phyloP scores from a whole-genome alignment of 2,329 filamentous ascomycete species.

The Fusarium armeniacum region DNA sequence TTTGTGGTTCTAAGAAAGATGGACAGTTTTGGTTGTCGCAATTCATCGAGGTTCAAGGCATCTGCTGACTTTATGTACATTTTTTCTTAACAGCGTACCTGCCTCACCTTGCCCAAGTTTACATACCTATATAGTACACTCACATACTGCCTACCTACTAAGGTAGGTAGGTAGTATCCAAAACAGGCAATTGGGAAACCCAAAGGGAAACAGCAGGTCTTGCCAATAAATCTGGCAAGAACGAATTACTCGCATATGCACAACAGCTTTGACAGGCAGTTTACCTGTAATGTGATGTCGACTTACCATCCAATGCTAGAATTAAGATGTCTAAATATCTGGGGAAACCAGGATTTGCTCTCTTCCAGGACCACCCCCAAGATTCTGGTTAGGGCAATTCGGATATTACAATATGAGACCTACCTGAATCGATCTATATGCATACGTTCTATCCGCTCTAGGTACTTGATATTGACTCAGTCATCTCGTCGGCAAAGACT shows the following conservation, averaged over 20 bases:
- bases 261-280: neutral
- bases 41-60: neutral
- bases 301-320: constrained; percentile 3
- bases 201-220: neutral
- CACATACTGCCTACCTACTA: too few species aligned
- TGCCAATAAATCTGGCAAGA: constrained; percentile 19
- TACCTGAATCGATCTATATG: constrained; percentile 21
- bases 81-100: neutral
- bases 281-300: constrained; percentile 1
- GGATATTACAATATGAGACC: constrained; percentile 4
- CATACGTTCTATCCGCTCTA: constrained; percentile 3
- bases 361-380: constrained; percentile 5
- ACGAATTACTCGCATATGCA: constrained; percentile 5
- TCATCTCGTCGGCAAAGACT: constrained; percentile 1
- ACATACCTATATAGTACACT: neutral
- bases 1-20: neutral
- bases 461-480: neutral
- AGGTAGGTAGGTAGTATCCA: neutral
- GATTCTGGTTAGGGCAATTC: neutral
- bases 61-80: constrained; percentile 9
- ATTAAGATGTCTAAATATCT: constrained; percentile 22
- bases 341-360: constrained; percentile 37
- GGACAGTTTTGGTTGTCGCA: constrained; percentile 1
- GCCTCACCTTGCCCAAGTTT: constrained; percentile 1
- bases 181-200: constrained; percentile 13